These are phyloP conservation scores for Aspergillus ruber DNA, from an alignment of 2,329 filamentous ascomycete species.

Conservation along the genomic window DNA sequence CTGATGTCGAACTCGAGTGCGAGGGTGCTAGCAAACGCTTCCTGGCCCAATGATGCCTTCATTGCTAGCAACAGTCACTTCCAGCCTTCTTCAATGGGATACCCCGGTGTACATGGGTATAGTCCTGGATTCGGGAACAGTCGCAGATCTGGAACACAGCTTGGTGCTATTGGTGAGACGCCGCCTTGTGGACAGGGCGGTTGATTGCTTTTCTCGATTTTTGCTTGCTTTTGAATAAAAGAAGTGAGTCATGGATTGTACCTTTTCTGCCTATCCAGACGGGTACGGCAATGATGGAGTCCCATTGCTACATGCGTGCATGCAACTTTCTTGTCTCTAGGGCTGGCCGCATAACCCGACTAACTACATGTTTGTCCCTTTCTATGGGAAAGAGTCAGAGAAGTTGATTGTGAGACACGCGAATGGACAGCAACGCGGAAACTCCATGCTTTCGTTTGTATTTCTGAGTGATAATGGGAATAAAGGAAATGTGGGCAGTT, in stretches of 20 bases:
- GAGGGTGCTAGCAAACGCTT: conserved; percentile 18
- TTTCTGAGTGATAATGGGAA: too few species aligned
- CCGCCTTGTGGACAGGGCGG: conserved; percentile 45
- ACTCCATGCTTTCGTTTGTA: too few species aligned
- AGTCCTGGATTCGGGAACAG: conserved; percentile 13
- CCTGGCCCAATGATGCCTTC: conserved; percentile 34
- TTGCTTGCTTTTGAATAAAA: neutral
- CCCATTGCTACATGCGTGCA: too few species aligned
- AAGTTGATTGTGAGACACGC: too few species aligned
- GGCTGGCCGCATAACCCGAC: too few species aligned
- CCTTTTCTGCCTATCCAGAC: neutral
- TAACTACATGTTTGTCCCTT: too few species aligned
- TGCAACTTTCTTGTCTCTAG: too few species aligned
- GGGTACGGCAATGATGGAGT: too few species aligned
- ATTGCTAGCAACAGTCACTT: conserved; percentile 19
- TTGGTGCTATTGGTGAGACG: conserved; percentile 40
- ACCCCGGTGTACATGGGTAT: conserved; percentile 8
- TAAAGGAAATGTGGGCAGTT: too few species aligned
- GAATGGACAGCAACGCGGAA: too few species aligned
- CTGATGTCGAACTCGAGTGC: conserved; percentile 14
- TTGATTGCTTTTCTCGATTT: conserved; percentile 22
- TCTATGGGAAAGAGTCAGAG: too few species aligned
- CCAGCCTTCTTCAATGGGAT: conserved; percentile 16
- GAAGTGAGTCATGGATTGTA: neutral
- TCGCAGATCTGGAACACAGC: conserved; percentile 26